A percentile compares a stretch with the other conserved stretches of the same genome.
Evolutionary conservation across 192 early-diverging fungal genomes (phyloP).

Genomic region (Coemansia sp.): DNA sequence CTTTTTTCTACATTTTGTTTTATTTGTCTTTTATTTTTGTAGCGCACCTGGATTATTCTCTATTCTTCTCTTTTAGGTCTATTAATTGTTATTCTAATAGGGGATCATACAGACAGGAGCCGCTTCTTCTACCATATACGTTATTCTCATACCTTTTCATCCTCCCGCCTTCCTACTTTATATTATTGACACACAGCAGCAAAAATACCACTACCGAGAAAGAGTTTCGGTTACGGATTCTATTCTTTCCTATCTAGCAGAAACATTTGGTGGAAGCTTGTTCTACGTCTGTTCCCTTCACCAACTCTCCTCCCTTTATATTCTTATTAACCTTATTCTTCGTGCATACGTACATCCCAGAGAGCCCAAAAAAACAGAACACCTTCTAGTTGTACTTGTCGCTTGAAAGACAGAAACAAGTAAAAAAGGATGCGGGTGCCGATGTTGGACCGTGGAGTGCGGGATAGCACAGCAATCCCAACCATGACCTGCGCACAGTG

Average conservation of each 20-base stretch:
- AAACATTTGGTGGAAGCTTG: too few relatives aligned
- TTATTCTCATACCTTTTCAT: too few relatives aligned
- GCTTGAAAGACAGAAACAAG: background rate
- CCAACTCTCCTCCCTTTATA: background rate
- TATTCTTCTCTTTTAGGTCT: too few relatives aligned
- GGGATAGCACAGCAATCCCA: constrained; percentile 51
- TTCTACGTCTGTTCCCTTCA: too few relatives aligned
- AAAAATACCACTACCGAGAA: too few relatives aligned
- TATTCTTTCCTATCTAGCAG: too few relatives aligned
- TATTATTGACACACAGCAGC: too few relatives aligned
- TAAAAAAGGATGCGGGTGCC: constrained; percentile 19
- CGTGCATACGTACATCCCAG: background rate
- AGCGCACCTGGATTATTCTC: background rate
- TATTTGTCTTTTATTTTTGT: constrained; percentile 4
- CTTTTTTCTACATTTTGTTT: background rate
- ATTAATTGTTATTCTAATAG: too few relatives aligned
- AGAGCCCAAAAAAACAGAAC: background rate
- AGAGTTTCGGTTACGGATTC: too few relatives aligned
- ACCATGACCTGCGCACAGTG: constrained; percentile 56
- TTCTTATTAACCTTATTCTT: background rate
- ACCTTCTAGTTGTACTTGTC: background rate
- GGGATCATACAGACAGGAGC: too few relatives aligned
- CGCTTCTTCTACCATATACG: too few relatives aligned
- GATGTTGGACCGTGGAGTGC: constrained; percentile 36
- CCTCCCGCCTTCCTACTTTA: too few relatives aligned